Evolutionary conservation across 1,139 yeast species (phyloP), one percentile per base, ranked within the genome.

Genomic region (Hyphopichia khmerensis): DNA sequence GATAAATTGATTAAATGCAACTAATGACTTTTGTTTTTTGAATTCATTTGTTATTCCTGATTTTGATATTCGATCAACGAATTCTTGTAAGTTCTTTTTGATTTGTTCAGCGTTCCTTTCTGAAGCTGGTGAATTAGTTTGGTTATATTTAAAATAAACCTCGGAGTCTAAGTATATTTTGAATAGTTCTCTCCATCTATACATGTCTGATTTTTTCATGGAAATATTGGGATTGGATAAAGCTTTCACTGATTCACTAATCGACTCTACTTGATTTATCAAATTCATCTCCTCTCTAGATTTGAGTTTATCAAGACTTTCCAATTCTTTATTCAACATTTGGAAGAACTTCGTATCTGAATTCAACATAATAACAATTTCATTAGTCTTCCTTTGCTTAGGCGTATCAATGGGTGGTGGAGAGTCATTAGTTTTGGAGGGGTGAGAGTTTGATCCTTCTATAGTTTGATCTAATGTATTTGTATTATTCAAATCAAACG

Each of bases 141-240:
- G 85, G 49, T 78, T 71, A 33, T 79, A 77, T 42, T 77, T 77
- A 60, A 82, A 79, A 48, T 81, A 84, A 19, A 85, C 78, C 50
- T 84, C 87, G 24, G 80, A 74, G 51, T 84, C 90, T 40, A 84
- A 69, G 52, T 84, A 85, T 19, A 77, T 63, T 50, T 75, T 77
- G 62, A 85, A 84, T 11, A 85, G 67, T 53, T 82, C 81, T 47
- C 91, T 66, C 93, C 93, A 85, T n/a, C 70, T 69, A 53, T 82
- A 82, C 61, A 84, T 65, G 52, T 84, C 91, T 0, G 77, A 66
- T 44, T 67, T 71, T 47, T 69, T 75, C 11, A 57, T 43, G 15
- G 64, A 53, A 17, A 50, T 45, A 23, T 57, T 57, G 0, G 82
- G 80, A 13, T 65, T 55, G 0, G 79, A 62, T 9, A 74, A 61